Evolutionary conservation across 176 grass and related monocot species (phyloP).

Genomic region (Dactylis glomerata): DNA sequence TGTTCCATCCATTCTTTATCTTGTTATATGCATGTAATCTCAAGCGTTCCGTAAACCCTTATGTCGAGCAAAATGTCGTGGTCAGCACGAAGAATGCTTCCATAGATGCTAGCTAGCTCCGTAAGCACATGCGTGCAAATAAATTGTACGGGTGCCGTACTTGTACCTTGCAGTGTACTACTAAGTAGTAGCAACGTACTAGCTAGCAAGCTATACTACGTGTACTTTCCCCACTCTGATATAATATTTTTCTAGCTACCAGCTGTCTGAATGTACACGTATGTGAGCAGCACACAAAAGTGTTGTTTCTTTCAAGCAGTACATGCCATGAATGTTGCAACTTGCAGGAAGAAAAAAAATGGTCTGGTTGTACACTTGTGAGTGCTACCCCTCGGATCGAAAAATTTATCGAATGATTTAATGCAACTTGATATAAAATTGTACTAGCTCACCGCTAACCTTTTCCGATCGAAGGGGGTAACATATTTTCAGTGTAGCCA

Average conservation of each 20-base stretch:
- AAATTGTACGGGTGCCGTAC: neutral
- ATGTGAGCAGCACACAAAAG: neutral
- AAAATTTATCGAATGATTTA: too few species aligned
- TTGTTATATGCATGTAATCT: neutral
- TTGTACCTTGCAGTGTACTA: neutral
- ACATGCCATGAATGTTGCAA: neutral
- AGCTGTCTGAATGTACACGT: neutral
- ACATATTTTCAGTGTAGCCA: neutral
- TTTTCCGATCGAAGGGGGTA: too few species aligned
- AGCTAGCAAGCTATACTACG: neutral
- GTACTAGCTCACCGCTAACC: too few species aligned
- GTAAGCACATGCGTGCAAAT: neutral
- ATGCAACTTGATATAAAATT: too few species aligned
- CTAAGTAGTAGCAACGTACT: neutral
- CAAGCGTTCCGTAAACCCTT: neutral
- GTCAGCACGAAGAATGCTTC: neutral
- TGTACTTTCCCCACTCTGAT: neutral
- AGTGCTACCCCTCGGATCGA: too few species aligned
- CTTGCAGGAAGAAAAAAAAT: neutral
- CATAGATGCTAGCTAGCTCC: too few species aligned
- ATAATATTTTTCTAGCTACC: neutral
- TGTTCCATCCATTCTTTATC: neutral
- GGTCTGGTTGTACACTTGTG: neutral
- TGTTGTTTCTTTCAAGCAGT: neutral
- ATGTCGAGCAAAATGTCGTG: neutral